Base-by-base conservation (phyloP, 2,329 filamentous ascomycete species). In the Colletotrichum tropicale region DNA sequence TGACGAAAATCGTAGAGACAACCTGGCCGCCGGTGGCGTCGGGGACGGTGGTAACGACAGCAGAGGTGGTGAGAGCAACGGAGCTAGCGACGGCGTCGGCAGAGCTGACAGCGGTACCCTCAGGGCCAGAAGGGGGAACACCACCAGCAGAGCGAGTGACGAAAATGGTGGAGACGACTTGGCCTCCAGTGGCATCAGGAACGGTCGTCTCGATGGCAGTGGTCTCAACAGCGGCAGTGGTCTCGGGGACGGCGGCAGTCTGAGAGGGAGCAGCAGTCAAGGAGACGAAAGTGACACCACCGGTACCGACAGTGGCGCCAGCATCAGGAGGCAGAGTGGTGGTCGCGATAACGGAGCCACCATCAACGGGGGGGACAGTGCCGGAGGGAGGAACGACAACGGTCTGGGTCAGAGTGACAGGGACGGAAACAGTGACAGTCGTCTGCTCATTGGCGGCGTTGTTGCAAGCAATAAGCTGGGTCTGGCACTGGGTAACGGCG, bases 401-500 rank as follows among this genome's bases (percentile, higher is more conserved):
- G 12, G 77, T 78, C 69, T 76, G 75, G 12, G 75, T 78, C 10
- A 77, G 30, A n/a, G 77, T 77, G 16, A 77, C 77, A 8, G 75
- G 52, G 26, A 77, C 75, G 5, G 75, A 77, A n/a, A 76, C 71
- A 16, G 75, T 78, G n/a, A 71, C 75, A 28, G 71, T 77, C n/a
- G 43, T 52, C 43, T 52, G 43, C 43, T 52, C 43, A 55, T 71
- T 76, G 12, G 77, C 77, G 13, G 77, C 71, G 55, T 69, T 71
- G 55, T 77, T 68, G 75, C 77, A 78, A 30, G 72, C 72, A 13
- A 75, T 26, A 21, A 77, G 64, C 36, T 78, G 77, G 21, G 77
- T 75, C 75, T 77, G 75, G 72, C 77, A 78, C 71, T 78, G 77
- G 8, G 77, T 77, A n/a, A 78, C 55, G 64, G 75, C 68, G 61